phyloP scores from a whole-genome alignment of 2,329 filamentous ascomycete species.

The Trichophyton mentagrophytes region DNA sequence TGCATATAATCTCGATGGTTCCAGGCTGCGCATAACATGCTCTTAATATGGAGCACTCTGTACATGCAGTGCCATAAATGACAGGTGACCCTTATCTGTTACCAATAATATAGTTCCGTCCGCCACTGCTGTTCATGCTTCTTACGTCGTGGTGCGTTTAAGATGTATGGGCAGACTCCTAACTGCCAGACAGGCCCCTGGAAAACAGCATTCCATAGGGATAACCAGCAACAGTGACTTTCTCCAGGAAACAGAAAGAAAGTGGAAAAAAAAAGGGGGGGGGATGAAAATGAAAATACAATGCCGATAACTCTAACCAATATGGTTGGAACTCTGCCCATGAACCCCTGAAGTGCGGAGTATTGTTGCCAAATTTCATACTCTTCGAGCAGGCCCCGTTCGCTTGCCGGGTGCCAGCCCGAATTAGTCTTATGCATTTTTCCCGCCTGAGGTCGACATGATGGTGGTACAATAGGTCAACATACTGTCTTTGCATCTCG shows the following conservation, averaged over 20 bases:
- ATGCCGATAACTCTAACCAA: not conserved
- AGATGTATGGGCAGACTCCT: not conserved
- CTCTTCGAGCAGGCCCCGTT: not conserved
- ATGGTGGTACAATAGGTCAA: not conserved
- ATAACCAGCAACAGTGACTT: not conserved
- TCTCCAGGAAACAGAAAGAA: not conserved
- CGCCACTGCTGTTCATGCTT: not conserved
- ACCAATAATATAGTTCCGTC: not conserved
- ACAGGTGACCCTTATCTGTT: conserved; percentile 2
- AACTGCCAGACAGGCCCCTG: not conserved
- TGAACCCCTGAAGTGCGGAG: not conserved
- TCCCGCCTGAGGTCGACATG: not conserved
- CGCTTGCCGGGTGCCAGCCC: not conserved
- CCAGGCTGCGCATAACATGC: not conserved
- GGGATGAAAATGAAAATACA: not conserved
- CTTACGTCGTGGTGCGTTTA: not conserved
- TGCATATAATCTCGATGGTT: conserved; percentile 1
- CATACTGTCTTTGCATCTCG: not conserved
- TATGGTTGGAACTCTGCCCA: not conserved
- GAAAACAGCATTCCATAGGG: not conserved
- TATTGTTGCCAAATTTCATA: not conserved
- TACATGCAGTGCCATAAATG: conserved; percentile 1
- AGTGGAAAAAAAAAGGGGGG: no score
- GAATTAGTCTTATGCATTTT: not conserved
- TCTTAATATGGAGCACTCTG: not conserved